These are phyloP conservation scores for Lepidium didymum DNA, from an alignment of 345 rosid genomes.

Conservation along the genomic window DNA sequence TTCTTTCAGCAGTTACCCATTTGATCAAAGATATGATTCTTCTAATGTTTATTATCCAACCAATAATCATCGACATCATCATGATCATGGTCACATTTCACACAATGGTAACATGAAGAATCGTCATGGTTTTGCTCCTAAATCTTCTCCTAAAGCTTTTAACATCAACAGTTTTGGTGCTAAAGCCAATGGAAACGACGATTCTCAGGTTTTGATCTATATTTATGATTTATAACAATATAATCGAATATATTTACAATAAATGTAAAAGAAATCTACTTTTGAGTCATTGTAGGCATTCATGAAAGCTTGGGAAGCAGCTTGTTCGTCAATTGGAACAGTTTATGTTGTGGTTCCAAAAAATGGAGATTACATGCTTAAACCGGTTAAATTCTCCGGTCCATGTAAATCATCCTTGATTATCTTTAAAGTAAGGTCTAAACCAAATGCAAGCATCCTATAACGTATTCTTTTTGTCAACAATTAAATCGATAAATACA, in stretches of 20 bases:
- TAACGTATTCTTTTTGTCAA: too few species aligned
- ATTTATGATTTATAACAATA: background rate
- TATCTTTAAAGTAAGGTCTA: conserved; percentile 44
- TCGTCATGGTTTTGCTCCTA: conserved; percentile 17
- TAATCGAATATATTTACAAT: background rate
- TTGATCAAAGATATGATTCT: conserved; percentile 13
- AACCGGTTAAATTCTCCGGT: conserved; percentile 64
- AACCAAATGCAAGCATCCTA: background rate
- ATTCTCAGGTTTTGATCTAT: conserved; percentile 37
- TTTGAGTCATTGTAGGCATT: conserved; percentile 41
- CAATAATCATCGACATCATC: conserved; percentile 9
- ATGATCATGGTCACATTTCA: conserved; percentile 15
- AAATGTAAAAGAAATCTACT: background rate
- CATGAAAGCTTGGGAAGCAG: conserved; percentile 48
- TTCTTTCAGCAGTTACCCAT: conserved; percentile 21
- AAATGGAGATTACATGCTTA: conserved; percentile 44
- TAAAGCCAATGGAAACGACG: conserved; percentile 47
- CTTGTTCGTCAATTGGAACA: conserved; percentile 48
- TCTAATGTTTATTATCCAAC: conserved; percentile 4
- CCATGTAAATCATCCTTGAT: conserved; percentile 63
- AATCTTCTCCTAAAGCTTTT: conserved; percentile 26
- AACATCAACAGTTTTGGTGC: conserved; percentile 53
- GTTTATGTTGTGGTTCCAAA: conserved; percentile 47
- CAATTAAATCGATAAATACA: too few species aligned
- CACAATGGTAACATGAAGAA: background rate